Evolutionary conservation across 192 early-diverging fungal genomes (phyloP).

Genomic region (Backusella australiensis): DNA sequence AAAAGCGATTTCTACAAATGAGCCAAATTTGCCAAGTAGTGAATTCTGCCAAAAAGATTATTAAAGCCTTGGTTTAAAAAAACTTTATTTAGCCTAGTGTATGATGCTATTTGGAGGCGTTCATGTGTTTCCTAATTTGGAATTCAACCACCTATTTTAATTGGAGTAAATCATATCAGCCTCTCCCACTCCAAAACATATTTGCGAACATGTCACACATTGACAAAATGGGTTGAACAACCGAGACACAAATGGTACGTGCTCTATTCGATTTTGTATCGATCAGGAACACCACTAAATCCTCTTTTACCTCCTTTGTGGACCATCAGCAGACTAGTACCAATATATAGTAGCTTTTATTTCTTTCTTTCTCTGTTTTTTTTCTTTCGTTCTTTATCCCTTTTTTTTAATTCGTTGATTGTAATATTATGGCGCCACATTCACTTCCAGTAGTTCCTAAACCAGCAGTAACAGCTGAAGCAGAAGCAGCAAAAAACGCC

Average conservation of each 20-base stretch:
- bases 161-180: background rate
- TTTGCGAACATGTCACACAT: background rate
- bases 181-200: background rate
- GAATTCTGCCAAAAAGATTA: background rate
- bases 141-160: background rate
- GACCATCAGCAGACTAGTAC: conserved; percentile 5
- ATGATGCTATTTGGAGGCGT: background rate
- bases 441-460: background rate
- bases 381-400: background rate
- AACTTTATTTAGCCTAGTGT: background rate
- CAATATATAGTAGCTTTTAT: background rate
- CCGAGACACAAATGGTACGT: conserved; percentile 6
- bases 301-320: background rate
- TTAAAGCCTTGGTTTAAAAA: background rate
- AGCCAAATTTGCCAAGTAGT: background rate
- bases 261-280: background rate
- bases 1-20: background rate
- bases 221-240: conserved; percentile 1
- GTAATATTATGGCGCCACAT: conserved; percentile 21
- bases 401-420: background rate
- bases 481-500: background rate
- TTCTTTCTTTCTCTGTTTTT: background rate
- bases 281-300: background rate
- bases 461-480: background rate
- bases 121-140: background rate